phyloP scores from a whole-genome alignment of 2,329 filamentous ascomycete genomes.

The Diplodia mutila region DNA sequence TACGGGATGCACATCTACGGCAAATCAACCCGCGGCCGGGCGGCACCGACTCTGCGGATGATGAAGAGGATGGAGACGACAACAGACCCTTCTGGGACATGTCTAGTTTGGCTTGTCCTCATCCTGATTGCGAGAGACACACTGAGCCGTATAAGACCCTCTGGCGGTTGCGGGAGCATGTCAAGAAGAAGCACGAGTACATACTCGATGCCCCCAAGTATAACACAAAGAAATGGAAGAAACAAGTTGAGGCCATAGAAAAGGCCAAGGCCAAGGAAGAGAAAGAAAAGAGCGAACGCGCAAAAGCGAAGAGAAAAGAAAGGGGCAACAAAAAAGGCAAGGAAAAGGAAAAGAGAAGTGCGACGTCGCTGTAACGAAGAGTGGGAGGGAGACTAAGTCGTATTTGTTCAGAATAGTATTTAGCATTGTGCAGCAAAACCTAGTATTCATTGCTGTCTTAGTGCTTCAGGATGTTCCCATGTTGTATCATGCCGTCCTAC shows the following conservation, averaged over 20 bases:
- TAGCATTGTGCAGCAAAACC: too few relatives aligned
- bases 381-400: too few relatives aligned
- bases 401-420: too few relatives aligned
- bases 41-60: slow-evolving; percentile 6
- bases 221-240: slow-evolving; percentile 46
- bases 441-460: too few relatives aligned
- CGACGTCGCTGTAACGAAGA: too few relatives aligned
- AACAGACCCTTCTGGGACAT: slow-evolving; percentile 37
- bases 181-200: slow-evolving; percentile 51
- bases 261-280: not conserved
- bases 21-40: slow-evolving; percentile 33
- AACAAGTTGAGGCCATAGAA: slow-evolving; percentile 34
- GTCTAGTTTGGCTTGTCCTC: slow-evolving; percentile 39
- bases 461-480: too few relatives aligned
- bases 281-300: not conserved
- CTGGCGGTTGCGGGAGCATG: slow-evolving; percentile 48
- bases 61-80: not conserved
- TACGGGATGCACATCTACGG: slow-evolving; percentile 42
- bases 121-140: slow-evolving; percentile 37
- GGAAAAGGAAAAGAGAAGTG: too few relatives aligned
- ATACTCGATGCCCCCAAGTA: slow-evolving; percentile 43
- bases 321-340: not conserved
- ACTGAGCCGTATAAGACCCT: slow-evolving; percentile 34
- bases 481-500: too few relatives aligned
- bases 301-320: not conserved